A percentile compares a stretch with the other conserved stretches of the same genome.
Evolutionary conservation across 2,329 filamentous ascomycete species (phyloP).

Genomic region (Rutstroemia sp.): DNA sequence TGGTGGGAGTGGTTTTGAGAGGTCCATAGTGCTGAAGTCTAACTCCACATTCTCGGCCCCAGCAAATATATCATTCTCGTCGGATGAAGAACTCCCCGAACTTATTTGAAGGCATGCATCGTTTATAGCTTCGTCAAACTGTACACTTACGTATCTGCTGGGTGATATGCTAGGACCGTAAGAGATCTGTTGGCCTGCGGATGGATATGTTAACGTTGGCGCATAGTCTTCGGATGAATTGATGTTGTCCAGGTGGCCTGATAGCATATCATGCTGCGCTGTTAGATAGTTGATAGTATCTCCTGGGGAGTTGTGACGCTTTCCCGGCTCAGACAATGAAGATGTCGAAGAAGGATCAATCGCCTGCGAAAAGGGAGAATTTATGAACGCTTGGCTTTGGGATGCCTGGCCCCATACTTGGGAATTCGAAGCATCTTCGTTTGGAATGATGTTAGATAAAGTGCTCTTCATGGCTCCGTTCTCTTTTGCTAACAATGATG

Average conservation of each 20-base stretch:
- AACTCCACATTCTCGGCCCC: background rate
- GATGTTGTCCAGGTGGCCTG: background rate
- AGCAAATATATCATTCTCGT: background rate
- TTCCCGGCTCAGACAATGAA: background rate
- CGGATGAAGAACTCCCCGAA: background rate
- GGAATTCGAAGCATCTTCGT: background rate
- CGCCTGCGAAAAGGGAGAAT: background rate
- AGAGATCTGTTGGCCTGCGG: background rate
- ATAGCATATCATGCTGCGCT: slow-evolving; percentile 1
- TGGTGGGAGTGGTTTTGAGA: slow-evolving; percentile 2
- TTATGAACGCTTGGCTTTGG: background rate
- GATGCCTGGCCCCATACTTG: background rate
- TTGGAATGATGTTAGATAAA: background rate
- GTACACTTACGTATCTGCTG: background rate
- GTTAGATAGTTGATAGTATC: background rate
- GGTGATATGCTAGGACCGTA: background rate
- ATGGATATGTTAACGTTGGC: background rate
- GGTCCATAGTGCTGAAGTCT: background rate
- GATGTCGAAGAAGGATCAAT: background rate
- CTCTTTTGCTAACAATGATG: slow-evolving; percentile 15
- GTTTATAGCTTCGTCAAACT: background rate
- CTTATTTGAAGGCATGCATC: background rate
- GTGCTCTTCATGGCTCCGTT: slow-evolving; percentile 18
- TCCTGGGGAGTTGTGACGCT: background rate
- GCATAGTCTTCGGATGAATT: background rate